Conservation (phyloP, 2,329 filamentous ascomycete species). For the Ophiostoma australiae region DNA sequence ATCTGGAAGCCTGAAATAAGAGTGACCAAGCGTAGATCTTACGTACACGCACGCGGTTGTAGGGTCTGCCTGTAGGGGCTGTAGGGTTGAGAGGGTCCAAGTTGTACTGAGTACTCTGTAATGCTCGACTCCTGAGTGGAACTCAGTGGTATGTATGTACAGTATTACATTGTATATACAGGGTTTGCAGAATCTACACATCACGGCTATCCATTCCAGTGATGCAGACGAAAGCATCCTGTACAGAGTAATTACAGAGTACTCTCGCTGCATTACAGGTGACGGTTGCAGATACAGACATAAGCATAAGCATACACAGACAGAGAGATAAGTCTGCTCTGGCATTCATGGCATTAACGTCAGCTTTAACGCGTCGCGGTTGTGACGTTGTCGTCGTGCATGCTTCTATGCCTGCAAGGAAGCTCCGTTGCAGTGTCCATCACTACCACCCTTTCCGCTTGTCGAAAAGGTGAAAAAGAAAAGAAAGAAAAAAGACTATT, state of each 20-base stretch:
- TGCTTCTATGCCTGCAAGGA: neutral
- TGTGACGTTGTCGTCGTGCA: neutral
- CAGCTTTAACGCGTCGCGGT: neutral
- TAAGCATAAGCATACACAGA: neutral
- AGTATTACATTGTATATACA: neutral
- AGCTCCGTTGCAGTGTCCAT: neutral
- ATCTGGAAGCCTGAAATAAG: conserved; percentile 3
- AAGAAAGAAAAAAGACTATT: neutral
- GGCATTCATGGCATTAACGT: neutral
- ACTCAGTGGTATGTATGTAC: neutral
- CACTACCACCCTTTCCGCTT: neutral
- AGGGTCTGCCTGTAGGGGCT: neutral
- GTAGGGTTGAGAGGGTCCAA: conserved; percentile 7
- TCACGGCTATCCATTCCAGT: neutral
- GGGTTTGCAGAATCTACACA: neutral
- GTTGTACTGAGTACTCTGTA: neutral
- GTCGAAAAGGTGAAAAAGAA: neutral
- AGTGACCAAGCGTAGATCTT: neutral
- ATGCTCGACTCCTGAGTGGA: neutral
- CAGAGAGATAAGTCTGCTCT: neutral
- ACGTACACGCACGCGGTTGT: conserved; percentile 10
- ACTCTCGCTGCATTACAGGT: neutral
- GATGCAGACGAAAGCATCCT: neutral
- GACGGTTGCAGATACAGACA: neutral
- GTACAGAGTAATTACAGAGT: neutral